Evolutionary conservation across 1,284 basidiomycete genomes (phyloP).

Genomic region (Laetiporus sulphureus): DNA sequence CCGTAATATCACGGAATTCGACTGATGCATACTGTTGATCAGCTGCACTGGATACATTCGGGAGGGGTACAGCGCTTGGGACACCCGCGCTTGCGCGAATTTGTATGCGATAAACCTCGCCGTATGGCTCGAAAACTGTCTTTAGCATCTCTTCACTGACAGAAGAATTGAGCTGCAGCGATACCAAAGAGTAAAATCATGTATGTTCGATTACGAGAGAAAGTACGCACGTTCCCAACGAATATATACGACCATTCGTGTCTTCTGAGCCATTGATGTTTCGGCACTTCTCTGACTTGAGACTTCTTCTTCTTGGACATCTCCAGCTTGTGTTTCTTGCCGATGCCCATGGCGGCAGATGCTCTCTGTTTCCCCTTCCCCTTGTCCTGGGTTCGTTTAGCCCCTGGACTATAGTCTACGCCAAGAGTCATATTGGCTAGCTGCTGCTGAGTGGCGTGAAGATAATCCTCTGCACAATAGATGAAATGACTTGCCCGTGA

Average conservation of each 20-base stretch:
- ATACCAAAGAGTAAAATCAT: constrained; percentile 1
- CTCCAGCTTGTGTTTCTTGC: too few species aligned
- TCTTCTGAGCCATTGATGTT: too few species aligned
- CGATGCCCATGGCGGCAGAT: constrained; percentile 3
- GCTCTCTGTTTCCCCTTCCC: constrained; percentile 12
- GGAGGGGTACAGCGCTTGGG: not conserved
- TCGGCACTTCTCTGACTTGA: too few species aligned
- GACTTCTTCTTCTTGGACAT: too few species aligned
- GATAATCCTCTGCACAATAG: too few species aligned
- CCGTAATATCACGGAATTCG: constrained; percentile 31
- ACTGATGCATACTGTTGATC: constrained; percentile 49
- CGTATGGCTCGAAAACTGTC: constrained; percentile 35
- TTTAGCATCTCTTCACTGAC: constrained; percentile 32
- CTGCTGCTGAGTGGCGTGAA: too few species aligned
- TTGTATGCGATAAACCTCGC: constrained; percentile 32
- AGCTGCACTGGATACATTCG: constrained; percentile 13
- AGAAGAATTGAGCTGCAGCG: constrained; percentile 25
- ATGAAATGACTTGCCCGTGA: not conserved
- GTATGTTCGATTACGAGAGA: not conserved
- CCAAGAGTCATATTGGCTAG: constrained; percentile 1
- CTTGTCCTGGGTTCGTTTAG: constrained; percentile 11
- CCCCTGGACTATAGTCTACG: too few species aligned
- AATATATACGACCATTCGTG: constrained; percentile 36
- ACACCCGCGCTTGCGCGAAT: constrained; percentile 41
- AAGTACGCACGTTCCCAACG: constrained; percentile 51